Evolutionary conservation across 257 asterid species (phyloP), one percentile per base, ranked within the genome.

Genomic region (Solanum commersonii): DNA sequence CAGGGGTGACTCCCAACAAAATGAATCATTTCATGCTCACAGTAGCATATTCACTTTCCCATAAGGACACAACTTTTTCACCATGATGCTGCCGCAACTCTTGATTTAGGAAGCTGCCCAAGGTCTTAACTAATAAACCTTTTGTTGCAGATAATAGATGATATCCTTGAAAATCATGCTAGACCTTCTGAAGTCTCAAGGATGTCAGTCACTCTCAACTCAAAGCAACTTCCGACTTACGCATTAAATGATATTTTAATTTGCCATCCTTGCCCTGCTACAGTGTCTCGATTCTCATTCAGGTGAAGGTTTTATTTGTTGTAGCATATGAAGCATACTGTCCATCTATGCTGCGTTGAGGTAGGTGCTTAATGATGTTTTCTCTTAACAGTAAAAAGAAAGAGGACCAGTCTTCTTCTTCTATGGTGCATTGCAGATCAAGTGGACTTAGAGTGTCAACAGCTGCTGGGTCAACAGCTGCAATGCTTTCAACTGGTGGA

Each of bases 391-490:
- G 99, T 92, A 90, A 89, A 72, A 67, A 89, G 59, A 91, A 83
- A 88, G 82, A 91, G 18, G 92, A 82, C 49, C 92, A 87, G 38
- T 86, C 85, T 29, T 18, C 71, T 56, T 92, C 98, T 33, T 85
- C 96, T 35, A 89, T 96, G 78, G 85, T 92, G 49, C 96, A 95
- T 90, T 89, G 95, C 89, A 90, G 99, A 92, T 97, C 99, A 34
- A 97, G 98, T 87, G 99, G 99, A 83, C 94, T 96, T 44, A 93
- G 98, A 91, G 98, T 93, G 87, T 97, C 98, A 11, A 95, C 99
- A 25, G 96, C 96, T 40, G 98, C 98, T 27, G 98, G 98, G 89
- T 97, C 99, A 88, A 95, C 98, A 9, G 99, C 99, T 87, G 99
- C 99, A 37, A 93, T 97, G 93, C 98, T 90, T 78, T 97, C 98